Conservation (phyloP, 441 rosid species). For the Erodium trifolium region DNA sequence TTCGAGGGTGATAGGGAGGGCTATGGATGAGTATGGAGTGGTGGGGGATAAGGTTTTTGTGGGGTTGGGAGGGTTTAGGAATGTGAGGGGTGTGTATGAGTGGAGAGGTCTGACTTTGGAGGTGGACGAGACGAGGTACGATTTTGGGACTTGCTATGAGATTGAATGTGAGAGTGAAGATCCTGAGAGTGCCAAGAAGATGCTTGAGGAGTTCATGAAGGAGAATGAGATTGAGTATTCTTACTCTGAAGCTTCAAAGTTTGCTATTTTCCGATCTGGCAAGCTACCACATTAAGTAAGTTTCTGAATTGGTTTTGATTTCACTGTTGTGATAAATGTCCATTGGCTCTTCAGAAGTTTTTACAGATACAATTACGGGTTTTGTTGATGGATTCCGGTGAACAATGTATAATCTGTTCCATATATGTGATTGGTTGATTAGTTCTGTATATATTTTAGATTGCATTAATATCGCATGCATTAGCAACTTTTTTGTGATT, state of each 20-base stretch:
- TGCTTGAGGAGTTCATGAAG: background rate
- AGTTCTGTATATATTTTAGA: background rate
- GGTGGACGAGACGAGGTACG: conserved; percentile 73
- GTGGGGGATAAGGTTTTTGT: conserved; percentile 35
- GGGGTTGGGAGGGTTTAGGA: conserved; percentile 80
- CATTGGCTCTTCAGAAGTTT: background rate
- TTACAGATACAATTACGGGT: background rate
- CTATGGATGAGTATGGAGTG: conserved; percentile 56
- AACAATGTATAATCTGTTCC: background rate
- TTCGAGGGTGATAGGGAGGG: conserved; percentile 47
- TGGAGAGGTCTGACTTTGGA: conserved; percentile 51
- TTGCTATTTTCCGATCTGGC: conserved; percentile 49
- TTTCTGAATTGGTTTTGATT: background rate
- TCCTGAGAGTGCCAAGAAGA: conserved; percentile 34
- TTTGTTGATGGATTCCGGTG: background rate
- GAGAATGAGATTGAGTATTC: background rate
- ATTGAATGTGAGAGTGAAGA: conserved; percentile 71
- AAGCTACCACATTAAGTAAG: conserved; percentile 40
- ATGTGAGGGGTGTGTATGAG: conserved; percentile 29
- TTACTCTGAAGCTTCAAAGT: conserved; percentile 41
- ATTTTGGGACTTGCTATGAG: conserved; percentile 64
- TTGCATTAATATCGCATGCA: background rate
- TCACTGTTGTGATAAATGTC: background rate
- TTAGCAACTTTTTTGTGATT: background rate
- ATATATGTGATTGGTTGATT: background rate